Percentiles rank a stretch among this genome's conserved stretches.
Conservation (phyloP, 805 yeast species). For the Limtongozyma cylindracea region DNA sequence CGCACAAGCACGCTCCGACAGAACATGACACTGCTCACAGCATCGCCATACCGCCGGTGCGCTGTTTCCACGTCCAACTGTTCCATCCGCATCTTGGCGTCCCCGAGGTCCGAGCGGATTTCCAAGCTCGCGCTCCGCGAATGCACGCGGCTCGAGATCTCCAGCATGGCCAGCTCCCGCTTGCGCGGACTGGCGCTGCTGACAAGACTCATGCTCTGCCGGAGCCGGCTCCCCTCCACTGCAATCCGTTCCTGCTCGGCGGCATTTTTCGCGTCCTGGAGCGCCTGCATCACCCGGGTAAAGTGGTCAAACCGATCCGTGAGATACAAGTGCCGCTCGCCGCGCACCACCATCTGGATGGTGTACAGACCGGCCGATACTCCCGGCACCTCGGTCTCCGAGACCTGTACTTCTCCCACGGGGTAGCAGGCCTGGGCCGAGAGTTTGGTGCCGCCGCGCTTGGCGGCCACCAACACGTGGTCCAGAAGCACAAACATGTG, state of each 20-base stretch:
- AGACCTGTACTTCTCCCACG: slow-evolving; percentile 27
- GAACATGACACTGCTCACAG: slow-evolving; percentile 15
- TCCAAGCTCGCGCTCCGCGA: slow-evolving; percentile 15
- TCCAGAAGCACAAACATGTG: slow-evolving; percentile 65
- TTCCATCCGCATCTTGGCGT: slow-evolving; percentile 35
- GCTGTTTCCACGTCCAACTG: slow-evolving; percentile 46
- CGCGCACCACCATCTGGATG: too few relatives aligned
- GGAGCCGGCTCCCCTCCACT: slow-evolving; percentile 3
- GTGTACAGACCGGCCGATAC: too few relatives aligned
- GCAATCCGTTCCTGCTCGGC: slow-evolving; percentile 8
- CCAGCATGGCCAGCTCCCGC: slow-evolving; percentile 16
- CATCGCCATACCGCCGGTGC: slow-evolving; percentile 23
- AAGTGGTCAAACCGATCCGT: slow-evolving; percentile 36
- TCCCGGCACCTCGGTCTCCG: slow-evolving; percentile 7
- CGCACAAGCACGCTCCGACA: slow-evolving; percentile 8
- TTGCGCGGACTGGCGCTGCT: too few relatives aligned
- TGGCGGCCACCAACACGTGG: slow-evolving; percentile 37
- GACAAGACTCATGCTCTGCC: too few relatives aligned
- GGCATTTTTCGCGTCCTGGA: slow-evolving; percentile 36
- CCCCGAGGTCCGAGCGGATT: slow-evolving; percentile 18
- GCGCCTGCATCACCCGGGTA: slow-evolving; percentile 23
- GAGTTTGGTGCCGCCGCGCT: slow-evolving; percentile 14
- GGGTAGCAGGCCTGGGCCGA: slow-evolving; percentile 68
- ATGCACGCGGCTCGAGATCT: slow-evolving; percentile 34
- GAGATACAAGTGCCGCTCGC: slow-evolving; percentile 19